phyloP scores from a whole-genome alignment of 306 rosid species.

The Canavalia ensiformis region DNA sequence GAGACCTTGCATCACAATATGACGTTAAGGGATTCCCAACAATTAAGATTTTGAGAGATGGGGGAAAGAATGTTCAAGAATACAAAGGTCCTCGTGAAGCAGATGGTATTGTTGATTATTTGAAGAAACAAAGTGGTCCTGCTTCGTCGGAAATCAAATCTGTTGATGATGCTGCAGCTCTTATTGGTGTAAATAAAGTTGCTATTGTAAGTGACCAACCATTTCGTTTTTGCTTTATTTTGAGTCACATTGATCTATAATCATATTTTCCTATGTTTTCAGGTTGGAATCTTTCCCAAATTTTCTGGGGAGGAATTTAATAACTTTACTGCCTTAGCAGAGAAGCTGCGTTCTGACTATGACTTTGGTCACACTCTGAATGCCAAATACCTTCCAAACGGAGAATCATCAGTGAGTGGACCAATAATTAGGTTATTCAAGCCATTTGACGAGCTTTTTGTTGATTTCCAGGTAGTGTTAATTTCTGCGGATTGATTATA shows the following conservation, averaged over 20 bases:
- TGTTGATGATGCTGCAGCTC: constrained; percentile 65
- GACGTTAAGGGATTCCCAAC: constrained; percentile 86
- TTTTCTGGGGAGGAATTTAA: constrained; percentile 86
- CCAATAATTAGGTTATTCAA: constrained; percentile 84
- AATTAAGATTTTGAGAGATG: constrained; percentile 81
- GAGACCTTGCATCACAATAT: constrained; percentile 62
- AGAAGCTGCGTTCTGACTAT: constrained; percentile 87
- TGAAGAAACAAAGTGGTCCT: constrained; percentile 93
- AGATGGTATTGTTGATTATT: constrained; percentile 81
- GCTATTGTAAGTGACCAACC: constrained; percentile 65
- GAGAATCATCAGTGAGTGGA: constrained; percentile 82
- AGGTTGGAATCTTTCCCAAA: constrained; percentile 87
- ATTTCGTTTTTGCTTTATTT: constrained; percentile 16
- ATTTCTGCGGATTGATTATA: constrained; percentile 15
- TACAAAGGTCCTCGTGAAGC: constrained; percentile 96
- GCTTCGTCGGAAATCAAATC: constrained; percentile 78
- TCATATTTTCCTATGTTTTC: constrained; percentile 39
- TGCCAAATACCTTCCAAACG: constrained; percentile 90
- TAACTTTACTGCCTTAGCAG: constrained; percentile 67
- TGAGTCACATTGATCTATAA: not conserved
- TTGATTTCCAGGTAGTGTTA: constrained; percentile 73
- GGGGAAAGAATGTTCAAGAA: constrained; percentile 80
- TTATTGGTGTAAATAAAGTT: constrained; percentile 71
- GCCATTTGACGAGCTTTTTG: constrained; percentile 93
- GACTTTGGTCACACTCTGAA: constrained; percentile 85